Evolutionary conservation across 768 basidiomycete genomes (phyloP), one percentile per base, ranked within the genome.

Genomic region (Amyloporia xantha): DNA sequence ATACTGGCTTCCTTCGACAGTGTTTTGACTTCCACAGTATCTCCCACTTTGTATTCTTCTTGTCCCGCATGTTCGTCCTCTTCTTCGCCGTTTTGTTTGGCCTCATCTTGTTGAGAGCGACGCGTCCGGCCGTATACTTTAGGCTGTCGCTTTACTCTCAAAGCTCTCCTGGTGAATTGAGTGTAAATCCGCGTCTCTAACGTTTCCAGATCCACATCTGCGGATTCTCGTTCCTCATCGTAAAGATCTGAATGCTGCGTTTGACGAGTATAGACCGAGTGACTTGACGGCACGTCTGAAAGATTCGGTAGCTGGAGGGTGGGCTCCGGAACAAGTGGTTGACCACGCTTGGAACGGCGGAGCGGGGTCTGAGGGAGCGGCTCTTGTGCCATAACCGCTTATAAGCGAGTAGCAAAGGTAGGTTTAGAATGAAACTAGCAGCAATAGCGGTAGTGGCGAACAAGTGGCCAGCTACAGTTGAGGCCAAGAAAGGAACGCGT

Each of bases 21-120:
- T 2, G 75, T 73, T 38, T 77, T 68, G 17, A 90, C 70, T 28
- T 81, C 71, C 2, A 90, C 77, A 0, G 83, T 80, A 60, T 89
- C 84, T 1, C 87, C 88, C 5, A 86, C 64, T 1, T 55, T 62
- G 57, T 76, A 89, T 11, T 56, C 57, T 40, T n/a, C n/a, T 70
- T 68, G 12, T 33, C 33, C 28, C 19, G 6, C 5, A 36, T 12
- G 25, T 6, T 41, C 27, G n/a, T 25, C 36, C n/a, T 26, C 28
- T 17, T 35, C 28, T 5, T 15, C 21, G 28, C 19, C 36, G 19
- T 24, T 5, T 28, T 41, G 17, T 17, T 27, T 27, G 12, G 15
- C 21, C 38, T 17, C 12, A 2, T 21, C 39, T 41, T 33, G 17
- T 13, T 12, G 5, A 23, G 24, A 10, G 4, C 43, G 24, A n/a